These are phyloP conservation scores for Yamadazyma diddensiae DNA, from an alignment of 1,139 yeast species.

Conservation along the genomic window DNA sequence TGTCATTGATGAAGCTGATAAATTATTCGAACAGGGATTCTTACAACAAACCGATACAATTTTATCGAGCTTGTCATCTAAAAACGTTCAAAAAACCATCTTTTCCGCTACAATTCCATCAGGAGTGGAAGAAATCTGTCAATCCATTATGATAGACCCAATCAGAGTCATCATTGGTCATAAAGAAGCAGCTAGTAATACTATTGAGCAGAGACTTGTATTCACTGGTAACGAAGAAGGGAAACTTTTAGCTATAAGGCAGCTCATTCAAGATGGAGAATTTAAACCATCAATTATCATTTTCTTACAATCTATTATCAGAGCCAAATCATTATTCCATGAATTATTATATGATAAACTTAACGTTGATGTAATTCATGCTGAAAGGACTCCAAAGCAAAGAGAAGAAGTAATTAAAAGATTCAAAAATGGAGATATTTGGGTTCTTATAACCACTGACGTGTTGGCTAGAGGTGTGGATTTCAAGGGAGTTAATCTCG, in stretches of 20 bases:
- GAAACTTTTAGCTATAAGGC: slow-evolving; percentile 85
- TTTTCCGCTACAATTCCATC: slow-evolving; percentile 97
- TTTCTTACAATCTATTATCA: slow-evolving; percentile 84
- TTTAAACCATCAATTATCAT: slow-evolving; percentile 91
- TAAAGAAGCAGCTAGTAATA: slow-evolving; percentile 86
- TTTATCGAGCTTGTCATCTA: slow-evolving; percentile 60
- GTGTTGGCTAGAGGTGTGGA: slow-evolving; percentile 96
- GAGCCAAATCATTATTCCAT: slow-evolving; percentile 94
- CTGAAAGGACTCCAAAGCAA: slow-evolving; percentile 88
- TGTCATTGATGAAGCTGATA: slow-evolving; percentile 95
- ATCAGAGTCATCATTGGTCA: slow-evolving; percentile 87
- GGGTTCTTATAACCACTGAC: slow-evolving; percentile 97
- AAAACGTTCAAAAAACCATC: slow-evolving; percentile 63
- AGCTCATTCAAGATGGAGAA: slow-evolving; percentile 79
- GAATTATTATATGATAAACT: slow-evolving; percentile 87
- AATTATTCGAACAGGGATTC: slow-evolving; percentile 85
- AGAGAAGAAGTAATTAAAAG: slow-evolving; percentile 81
- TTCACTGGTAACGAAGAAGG: slow-evolving; percentile 96
- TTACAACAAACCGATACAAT: slow-evolving; percentile 89
- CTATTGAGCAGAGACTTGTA: slow-evolving; percentile 79
- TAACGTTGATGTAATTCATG: slow-evolving; percentile 94
- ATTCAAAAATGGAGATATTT: slow-evolving; percentile 84
- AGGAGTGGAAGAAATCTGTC: slow-evolving; percentile 85
- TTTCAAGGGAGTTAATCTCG: slow-evolving; percentile 91
- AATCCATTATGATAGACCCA: slow-evolving; percentile 79